Evolutionary conservation across 73 alveolate species (phyloP).

Genomic region (Symbiodinium natans): DNA sequence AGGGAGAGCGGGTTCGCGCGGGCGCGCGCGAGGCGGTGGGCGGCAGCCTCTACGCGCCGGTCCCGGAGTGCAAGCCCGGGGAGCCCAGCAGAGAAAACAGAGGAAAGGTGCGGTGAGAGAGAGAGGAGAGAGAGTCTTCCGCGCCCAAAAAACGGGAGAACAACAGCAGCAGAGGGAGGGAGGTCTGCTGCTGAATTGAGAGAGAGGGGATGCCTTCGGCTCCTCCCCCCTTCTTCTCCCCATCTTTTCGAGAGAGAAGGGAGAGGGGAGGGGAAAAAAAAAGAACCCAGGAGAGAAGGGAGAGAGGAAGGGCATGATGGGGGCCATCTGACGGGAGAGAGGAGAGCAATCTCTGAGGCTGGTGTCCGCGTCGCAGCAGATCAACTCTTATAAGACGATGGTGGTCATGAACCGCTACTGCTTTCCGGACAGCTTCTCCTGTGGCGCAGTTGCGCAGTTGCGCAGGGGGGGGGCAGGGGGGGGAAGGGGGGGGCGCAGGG

Average conservation of each 20-base stretch:
- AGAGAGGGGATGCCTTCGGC: background rate
- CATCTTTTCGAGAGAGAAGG: too few relatives aligned
- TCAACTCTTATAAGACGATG: slow-evolving; percentile 82
- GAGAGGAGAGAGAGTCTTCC: too few relatives aligned
- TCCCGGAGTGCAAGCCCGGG: slow-evolving; percentile 50
- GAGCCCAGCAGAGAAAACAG: background rate
- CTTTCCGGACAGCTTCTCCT: slow-evolving; percentile 29
- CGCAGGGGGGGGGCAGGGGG: too few relatives aligned
- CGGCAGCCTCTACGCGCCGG: slow-evolving; percentile 55
- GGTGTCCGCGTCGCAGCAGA: slow-evolving; percentile 52
- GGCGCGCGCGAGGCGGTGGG: slow-evolving; percentile 7
- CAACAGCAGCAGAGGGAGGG: too few relatives aligned
- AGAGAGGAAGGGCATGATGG: too few relatives aligned
- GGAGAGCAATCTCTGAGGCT: background rate
- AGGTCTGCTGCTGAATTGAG: too few relatives aligned
- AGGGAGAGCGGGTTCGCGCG: too few relatives aligned
- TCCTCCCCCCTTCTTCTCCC: background rate
- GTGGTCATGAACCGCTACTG: slow-evolving; percentile 61
- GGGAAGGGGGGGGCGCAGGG: background rate
- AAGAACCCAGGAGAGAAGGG: too few relatives aligned
- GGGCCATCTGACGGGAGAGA: too few relatives aligned
- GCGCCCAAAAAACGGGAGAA: too few relatives aligned
- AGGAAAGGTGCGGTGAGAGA: too few relatives aligned
- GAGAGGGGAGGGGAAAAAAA: too few relatives aligned
- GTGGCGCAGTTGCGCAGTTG: background rate